Percentiles rank a stretch among this genome's conserved stretches.
Conservation (phyloP, 2,329 filamentous ascomycete genomes). For the Botrytis galanthina region DNA sequence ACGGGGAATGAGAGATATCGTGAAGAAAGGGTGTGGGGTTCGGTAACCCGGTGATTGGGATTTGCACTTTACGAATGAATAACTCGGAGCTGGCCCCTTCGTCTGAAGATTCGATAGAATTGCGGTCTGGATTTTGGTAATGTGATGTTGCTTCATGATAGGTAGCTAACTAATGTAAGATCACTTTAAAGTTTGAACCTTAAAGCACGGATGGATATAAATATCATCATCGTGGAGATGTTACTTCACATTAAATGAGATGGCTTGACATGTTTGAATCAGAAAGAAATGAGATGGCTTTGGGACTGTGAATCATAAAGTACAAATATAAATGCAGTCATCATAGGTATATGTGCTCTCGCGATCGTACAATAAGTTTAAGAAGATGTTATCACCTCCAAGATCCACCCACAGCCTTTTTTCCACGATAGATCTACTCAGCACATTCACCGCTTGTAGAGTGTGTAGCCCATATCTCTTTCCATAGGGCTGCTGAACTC, state of each 20-base stretch:
- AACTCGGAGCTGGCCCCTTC: constrained; percentile 4
- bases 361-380: neutral
- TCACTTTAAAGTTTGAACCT: neutral
- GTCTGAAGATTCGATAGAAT: neutral
- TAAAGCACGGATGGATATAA: neutral
- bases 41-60: constrained; percentile 13
- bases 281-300: neutral
- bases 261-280: neutral
- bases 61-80: neutral
- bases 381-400: neutral
- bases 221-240: neutral
- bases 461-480: neutral
- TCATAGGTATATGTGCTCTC: neutral
- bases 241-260: neutral
- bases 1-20: constrained; percentile 1
- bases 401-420: neutral
- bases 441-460: neutral
- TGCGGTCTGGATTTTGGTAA: neutral
- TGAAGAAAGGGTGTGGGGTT: neutral
- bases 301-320: neutral
- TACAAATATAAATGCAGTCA: neutral
- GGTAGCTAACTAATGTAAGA: neutral
- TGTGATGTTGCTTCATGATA: neutral
- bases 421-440: neutral
- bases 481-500: neutral